Conservation (phyloP, 306 rosid genomes). For the Prunus campanulata region DNA sequence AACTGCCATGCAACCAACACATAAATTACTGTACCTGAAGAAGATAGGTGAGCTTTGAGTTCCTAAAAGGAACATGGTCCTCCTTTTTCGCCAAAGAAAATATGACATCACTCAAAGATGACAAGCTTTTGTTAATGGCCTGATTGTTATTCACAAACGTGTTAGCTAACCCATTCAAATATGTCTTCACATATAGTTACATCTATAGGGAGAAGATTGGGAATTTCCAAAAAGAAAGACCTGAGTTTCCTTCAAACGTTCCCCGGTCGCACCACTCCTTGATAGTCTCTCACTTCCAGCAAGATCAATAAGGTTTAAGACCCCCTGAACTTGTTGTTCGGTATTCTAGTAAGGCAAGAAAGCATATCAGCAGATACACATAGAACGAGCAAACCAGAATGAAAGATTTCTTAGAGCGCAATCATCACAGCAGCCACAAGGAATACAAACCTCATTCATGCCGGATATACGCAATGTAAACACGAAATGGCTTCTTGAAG, state of each 20-base stretch:
- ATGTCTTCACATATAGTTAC: not conserved
- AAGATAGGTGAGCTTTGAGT: slow-evolving; percentile 88
- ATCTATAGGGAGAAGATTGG: not conserved
- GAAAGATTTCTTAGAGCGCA: not conserved
- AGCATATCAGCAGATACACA: slow-evolving; percentile 14
- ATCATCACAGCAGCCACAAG: not conserved
- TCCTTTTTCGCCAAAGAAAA: slow-evolving; percentile 93
- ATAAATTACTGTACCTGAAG: slow-evolving; percentile 63
- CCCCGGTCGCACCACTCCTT: slow-evolving; percentile 92
- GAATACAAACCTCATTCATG: slow-evolving; percentile 60
- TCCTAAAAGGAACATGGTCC: slow-evolving; percentile 88
- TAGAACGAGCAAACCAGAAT: not conserved
- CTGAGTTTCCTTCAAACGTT: slow-evolving; percentile 97
- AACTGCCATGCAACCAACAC: too few species aligned
- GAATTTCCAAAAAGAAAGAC: slow-evolving; percentile 34
- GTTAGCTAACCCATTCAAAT: slow-evolving; percentile 9
- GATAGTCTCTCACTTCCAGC: slow-evolving; percentile 98
- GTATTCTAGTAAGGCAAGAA: slow-evolving; percentile 51
- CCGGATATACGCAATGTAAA: slow-evolving; percentile 91
- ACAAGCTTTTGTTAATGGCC: slow-evolving; percentile 95
- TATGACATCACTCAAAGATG: slow-evolving; percentile 82
- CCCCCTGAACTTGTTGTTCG: slow-evolving; percentile 96
- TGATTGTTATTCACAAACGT: slow-evolving; percentile 24
- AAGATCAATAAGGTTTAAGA: slow-evolving; percentile 82
- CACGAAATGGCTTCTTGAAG: slow-evolving; percentile 95